Conservation (phyloP, 2,329 filamentous ascomycete genomes). For the Fonsecaea nubica region DNA sequence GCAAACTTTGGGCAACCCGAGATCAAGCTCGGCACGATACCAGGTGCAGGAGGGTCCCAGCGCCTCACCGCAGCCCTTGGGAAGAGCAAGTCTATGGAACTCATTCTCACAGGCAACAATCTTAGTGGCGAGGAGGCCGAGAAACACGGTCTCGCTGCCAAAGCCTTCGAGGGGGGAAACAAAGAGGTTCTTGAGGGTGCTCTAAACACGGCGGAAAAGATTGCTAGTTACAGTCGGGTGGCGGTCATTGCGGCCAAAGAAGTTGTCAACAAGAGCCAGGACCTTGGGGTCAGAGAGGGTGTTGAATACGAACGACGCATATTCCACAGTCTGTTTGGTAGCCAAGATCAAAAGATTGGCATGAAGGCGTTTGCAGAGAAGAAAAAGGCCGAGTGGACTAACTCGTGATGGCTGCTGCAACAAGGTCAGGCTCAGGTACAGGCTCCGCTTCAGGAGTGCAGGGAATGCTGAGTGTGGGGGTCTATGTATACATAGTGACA, state of each 20-base stretch:
- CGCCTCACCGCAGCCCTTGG: constrained; percentile 81
- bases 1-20: constrained; percentile 97
- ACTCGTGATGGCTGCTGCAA: constrained; percentile 26
- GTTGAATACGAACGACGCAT: constrained; percentile 93
- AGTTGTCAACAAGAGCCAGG: constrained; percentile 99
- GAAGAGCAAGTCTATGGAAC: constrained; percentile 87
- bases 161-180: constrained; percentile 74
- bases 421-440: no score
- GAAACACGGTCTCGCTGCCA: constrained; percentile 87
- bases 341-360: constrained; percentile 95
- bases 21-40: constrained; percentile 92
- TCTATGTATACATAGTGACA: not conserved
- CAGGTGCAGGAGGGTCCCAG: constrained; percentile 90
- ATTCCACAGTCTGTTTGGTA: constrained; percentile 93
- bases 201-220: constrained; percentile 82
- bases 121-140: constrained; percentile 85
- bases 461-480: not conserved
- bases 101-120: constrained; percentile 83
- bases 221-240: constrained; percentile 85
- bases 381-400: constrained; percentile 86
- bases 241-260: constrained; percentile 91
- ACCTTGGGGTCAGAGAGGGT: constrained; percentile 82
- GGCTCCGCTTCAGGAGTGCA: no score
- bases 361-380: constrained; percentile 96
- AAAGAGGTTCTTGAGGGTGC: constrained; percentile 83